Conservation (phyloP, 441 rosid species). For the Erodium trifolium region DNA sequence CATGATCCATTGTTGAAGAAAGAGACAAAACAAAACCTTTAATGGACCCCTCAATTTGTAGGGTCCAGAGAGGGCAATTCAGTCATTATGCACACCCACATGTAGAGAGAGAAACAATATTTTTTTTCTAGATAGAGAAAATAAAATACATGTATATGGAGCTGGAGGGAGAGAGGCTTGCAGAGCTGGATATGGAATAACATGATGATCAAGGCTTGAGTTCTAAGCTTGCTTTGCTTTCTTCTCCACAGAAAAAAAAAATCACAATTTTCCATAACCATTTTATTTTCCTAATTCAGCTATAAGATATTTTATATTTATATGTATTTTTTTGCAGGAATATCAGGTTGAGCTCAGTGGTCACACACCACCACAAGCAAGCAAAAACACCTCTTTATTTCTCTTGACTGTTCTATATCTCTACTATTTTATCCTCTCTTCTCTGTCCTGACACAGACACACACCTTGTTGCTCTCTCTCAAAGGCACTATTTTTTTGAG, state of each 20-base stretch:
- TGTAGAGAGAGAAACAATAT: not conserved
- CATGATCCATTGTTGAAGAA: not conserved
- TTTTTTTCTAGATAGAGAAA: not conserved
- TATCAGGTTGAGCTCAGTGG: slow-evolving; percentile 36
- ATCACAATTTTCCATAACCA: slow-evolving; percentile 2
- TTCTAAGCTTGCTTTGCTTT: slow-evolving; percentile 9
- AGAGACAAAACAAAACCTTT: not conserved
- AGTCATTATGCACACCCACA: not conserved
- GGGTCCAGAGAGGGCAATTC: not conserved
- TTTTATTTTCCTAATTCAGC: not conserved
- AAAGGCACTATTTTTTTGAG: not conserved
- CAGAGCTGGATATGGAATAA: slow-evolving; percentile 18
- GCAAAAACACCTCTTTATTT: slow-evolving; percentile 17
- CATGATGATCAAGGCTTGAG: slow-evolving; percentile 8
- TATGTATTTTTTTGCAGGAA: slow-evolving; percentile 24
- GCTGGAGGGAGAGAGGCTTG: slow-evolving; percentile 10
- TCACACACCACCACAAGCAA: slow-evolving; percentile 21
- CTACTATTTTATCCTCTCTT: slow-evolving; percentile 13
- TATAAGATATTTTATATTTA: slow-evolving; percentile 1
- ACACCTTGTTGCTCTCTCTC: not conserved
- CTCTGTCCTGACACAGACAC: too few species aligned
- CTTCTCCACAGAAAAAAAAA: not conserved
- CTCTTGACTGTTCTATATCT: too few species aligned
- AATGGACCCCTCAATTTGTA: not conserved
- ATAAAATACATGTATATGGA: not conserved